phyloP scores from a whole-genome alignment of 345 rosid genomes.

The Mallotus nudiflorus region DNA sequence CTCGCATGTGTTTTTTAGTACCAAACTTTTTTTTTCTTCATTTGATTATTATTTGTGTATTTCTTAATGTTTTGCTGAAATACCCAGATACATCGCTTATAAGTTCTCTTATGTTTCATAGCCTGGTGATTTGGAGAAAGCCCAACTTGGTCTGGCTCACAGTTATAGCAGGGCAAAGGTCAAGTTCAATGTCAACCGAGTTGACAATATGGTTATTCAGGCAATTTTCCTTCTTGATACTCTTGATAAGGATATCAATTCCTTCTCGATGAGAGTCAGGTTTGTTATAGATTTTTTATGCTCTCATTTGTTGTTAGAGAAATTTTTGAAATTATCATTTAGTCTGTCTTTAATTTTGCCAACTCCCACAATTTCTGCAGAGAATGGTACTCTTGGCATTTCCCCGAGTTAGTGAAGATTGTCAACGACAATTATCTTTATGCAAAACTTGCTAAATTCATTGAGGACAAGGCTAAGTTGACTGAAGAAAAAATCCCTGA shows the following conservation, averaged over 20 bases:
- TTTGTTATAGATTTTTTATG: conserved; percentile 29
- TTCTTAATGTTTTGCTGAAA: not conserved
- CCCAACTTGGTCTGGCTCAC: conserved; percentile 93
- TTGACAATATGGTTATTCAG: conserved; percentile 95
- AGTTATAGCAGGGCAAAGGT: conserved; percentile 97
- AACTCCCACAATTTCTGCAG: conserved; percentile 43
- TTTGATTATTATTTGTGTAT: not conserved
- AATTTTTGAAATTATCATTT: conserved; percentile 4
- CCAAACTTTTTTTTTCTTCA: too few relatives aligned
- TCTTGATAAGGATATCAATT: conserved; percentile 87
- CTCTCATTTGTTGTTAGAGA: not conserved
- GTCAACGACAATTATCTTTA: conserved; percentile 90
- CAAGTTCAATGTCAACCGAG: conserved; percentile 90
- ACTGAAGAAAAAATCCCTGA: conserved; percentile 57
- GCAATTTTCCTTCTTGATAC: conserved; percentile 87
- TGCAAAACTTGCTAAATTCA: conserved; percentile 66
- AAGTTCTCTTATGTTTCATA: conserved; percentile 21
- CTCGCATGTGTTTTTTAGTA: not conserved
- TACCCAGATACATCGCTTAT: not conserved
- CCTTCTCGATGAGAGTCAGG: conserved; percentile 95
- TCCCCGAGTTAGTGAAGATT: conserved; percentile 90
- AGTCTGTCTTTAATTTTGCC: not conserved
- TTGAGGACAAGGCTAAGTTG: conserved; percentile 71
- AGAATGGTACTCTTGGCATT: conserved; percentile 99
- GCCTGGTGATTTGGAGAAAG: conserved; percentile 90